Evolutionary conservation across 2,329 filamentous ascomycete genomes (phyloP), one percentile per base, ranked within the genome.

Genomic region (Fusarium gaditjirri): DNA sequence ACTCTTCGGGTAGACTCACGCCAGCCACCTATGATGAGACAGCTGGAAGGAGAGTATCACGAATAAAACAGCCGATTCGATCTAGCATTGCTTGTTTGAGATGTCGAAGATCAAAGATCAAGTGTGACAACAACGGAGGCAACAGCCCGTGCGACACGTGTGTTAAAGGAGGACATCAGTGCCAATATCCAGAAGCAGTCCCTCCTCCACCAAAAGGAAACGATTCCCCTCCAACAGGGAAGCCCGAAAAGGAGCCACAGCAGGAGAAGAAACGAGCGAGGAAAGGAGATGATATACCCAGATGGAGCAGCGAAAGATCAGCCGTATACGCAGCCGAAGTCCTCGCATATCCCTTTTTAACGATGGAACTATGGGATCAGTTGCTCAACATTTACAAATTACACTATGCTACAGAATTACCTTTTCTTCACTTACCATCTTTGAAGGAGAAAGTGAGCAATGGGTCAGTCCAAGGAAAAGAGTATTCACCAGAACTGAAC

Each of bases 41-140:
- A 38, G 71, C 69, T 27, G 65, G 55, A 13, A 74, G 65, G 57
- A 76, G 60, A 25, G 29, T 56, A 41, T 29, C 58, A 8, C 70
- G 63, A 50, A 66, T 65, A 56, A 83, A 84, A 62, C 80, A 83
- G 17, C 85, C 86, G 38, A 92, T 94, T 88, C 88, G 93, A 74
- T 94, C 93, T 50, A 93, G 91, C 77, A 94, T 95, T 78, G 93
- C 93, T 52, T 96, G 93, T 81, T 85, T 89, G 68, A 87, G 90
- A 71, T 95, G 93, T 79, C 88, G 93, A 64, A 89, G 90, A 76
- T 94, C 92, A 79, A 97, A 96, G 83, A 93, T 95, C 79, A 95
- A 95, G 82, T 97, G 94, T 83, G 90, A 94, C 80, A 96, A 96
- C 82, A 88, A 89, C 74, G 93, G 93, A 67, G 88, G 91, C 63